These are phyloP conservation scores for Yarrowia sp. DNA, from an alignment of 805 yeast genomes.

Conservation along the genomic window DNA sequence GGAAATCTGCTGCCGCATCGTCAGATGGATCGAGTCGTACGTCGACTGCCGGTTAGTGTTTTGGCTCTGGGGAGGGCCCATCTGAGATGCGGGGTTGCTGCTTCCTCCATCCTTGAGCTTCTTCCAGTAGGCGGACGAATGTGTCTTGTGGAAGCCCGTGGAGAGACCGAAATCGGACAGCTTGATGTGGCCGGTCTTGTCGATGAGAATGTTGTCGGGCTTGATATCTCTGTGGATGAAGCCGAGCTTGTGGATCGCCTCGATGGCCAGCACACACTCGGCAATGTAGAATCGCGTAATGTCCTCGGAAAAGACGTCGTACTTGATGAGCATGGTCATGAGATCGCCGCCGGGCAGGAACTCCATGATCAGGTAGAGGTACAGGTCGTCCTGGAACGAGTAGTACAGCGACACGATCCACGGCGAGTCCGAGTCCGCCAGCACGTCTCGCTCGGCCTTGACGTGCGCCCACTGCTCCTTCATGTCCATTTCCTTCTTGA, in stretches of 20 bases:
- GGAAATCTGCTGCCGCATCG: conserved; percentile 93
- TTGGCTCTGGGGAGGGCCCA: neutral
- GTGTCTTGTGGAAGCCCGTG: conserved; percentile 93
- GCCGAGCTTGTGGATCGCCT: conserved; percentile 88
- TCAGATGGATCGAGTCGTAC: conserved; percentile 86
- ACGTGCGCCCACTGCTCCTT: conserved; percentile 94
- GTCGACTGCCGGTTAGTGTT: conserved; percentile 29
- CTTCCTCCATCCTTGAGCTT: conserved; percentile 60
- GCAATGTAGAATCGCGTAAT: conserved; percentile 88
- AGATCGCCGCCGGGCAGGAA: conserved; percentile 73
- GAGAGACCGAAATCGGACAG: conserved; percentile 75
- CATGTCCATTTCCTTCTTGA: conserved; percentile 89
- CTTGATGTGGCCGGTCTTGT: conserved; percentile 69
- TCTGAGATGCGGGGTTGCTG: conserved; percentile 31
- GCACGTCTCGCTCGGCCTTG: conserved; percentile 91
- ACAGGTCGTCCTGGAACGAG: conserved; percentile 76
- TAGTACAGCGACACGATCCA: conserved; percentile 84
- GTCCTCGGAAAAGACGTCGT: conserved; percentile 92
- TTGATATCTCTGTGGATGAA: conserved; percentile 96
- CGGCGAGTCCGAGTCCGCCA: conserved; percentile 85
- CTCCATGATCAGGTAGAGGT: conserved; percentile 76
- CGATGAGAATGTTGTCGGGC: conserved; percentile 92
- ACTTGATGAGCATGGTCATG: conserved; percentile 93
- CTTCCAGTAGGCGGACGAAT: conserved; percentile 81
- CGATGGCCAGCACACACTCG: conserved; percentile 92